Conservation (phyloP, 345 rosid species). For the Gossypium sturtianum region DNA sequence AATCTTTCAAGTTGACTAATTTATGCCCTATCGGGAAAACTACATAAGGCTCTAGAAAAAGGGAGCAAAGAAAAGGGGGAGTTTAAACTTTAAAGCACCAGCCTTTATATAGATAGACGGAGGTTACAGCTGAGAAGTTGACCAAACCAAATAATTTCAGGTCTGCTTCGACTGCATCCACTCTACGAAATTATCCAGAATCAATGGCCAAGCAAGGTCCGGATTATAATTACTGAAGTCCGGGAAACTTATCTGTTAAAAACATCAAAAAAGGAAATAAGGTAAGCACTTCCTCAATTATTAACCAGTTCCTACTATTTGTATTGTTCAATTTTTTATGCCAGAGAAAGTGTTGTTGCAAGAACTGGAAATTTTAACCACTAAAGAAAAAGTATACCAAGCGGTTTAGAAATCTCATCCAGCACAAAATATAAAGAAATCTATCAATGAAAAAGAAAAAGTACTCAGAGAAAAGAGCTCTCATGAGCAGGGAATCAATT, state of each 20-base stretch:
- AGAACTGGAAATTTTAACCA: not conserved
- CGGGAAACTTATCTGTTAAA: conserved; percentile 84
- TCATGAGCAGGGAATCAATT: not conserved
- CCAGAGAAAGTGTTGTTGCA: not conserved
- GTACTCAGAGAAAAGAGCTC: not conserved
- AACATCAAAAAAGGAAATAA: conserved; percentile 8
- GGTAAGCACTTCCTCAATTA: not conserved
- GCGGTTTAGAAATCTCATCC: not conserved
- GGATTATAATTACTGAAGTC: conserved; percentile 73
- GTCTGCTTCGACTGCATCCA: conserved; percentile 80
- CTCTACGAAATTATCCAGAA: conserved; percentile 96
- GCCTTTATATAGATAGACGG: conserved; percentile 22
- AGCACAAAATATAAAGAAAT: not conserved
- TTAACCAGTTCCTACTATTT: not conserved
- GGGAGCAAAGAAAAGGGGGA: not conserved
- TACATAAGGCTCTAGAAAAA: not conserved
- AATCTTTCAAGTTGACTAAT: not conserved
- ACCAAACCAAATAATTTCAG: conserved; percentile 26
- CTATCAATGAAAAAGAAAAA: not conserved
- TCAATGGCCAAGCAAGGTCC: conserved; percentile 92
- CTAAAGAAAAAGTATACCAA: not conserved
- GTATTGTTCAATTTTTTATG: not conserved
- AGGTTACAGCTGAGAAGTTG: conserved; percentile 43
- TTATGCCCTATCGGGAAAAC: not conserved
- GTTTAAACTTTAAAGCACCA: conserved; percentile 20